Evolutionary conservation across 768 basidiomycete species (phyloP).

Genomic region (Suillus lakei): DNA sequence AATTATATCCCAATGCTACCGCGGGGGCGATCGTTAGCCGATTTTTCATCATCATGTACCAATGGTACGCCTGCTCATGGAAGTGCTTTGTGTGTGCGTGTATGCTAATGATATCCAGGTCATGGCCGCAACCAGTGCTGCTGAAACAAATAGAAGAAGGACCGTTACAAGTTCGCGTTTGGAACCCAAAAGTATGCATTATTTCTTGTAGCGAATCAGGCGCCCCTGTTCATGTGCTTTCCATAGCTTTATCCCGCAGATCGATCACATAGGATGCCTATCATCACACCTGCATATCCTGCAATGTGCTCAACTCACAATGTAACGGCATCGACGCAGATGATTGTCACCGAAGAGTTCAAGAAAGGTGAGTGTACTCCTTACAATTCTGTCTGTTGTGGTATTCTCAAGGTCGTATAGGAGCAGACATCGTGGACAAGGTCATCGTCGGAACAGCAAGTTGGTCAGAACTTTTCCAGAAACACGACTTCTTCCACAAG

Average conservation of each 20-base stretch:
- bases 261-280: constrained; percentile 97
- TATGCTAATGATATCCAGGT: constrained; percentile 54
- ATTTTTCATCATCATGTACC: constrained; percentile 98
- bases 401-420: constrained; percentile 45
- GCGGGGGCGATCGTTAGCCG: constrained; percentile 96
- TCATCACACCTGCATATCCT: constrained; percentile 98
- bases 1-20: constrained; percentile 93
- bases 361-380: constrained; percentile 67
- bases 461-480: constrained; percentile 94
- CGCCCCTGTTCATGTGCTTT: constrained; percentile 9
- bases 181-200: constrained; percentile 88
- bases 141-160: constrained; percentile 97
- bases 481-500: constrained; percentile 97
- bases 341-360: constrained; percentile 96
- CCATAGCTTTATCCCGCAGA: constrained; percentile 86
- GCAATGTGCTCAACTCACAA: constrained; percentile 99
- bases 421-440: constrained; percentile 91
- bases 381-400: not conserved
- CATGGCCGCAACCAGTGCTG: constrained; percentile 98
- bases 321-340: constrained; percentile 92
- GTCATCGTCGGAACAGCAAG: constrained; percentile 81
- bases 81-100: constrained; percentile 1
- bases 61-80: constrained; percentile 68
- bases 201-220: too few species aligned
- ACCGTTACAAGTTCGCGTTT: constrained; percentile 89